These are phyloP conservation scores for Curvularia eragrostidis DNA, from an alignment of 2,329 filamentous ascomycete species.

Conservation along the genomic window DNA sequence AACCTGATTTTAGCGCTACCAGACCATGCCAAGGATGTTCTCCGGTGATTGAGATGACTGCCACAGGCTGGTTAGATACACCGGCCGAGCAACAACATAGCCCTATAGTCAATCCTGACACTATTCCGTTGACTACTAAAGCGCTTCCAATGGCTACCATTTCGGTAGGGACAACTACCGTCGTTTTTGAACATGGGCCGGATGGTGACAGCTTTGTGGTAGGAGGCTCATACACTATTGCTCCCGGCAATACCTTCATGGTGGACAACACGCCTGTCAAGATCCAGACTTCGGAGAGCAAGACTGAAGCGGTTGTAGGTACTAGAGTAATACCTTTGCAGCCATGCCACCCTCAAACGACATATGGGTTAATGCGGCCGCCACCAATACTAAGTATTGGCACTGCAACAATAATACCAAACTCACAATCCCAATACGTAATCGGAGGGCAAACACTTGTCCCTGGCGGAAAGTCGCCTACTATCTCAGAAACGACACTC, in stretches of 20 bases:
- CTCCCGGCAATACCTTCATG: constrained; percentile 29
- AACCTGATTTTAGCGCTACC: constrained; percentile 39
- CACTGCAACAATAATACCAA: constrained; percentile 31
- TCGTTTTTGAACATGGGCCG: constrained; percentile 25
- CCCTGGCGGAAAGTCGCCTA: constrained; percentile 45
- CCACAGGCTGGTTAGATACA: constrained; percentile 33
- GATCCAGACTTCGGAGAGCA: constrained; percentile 32
- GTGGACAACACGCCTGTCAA: constrained; percentile 35
- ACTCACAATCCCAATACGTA: constrained; percentile 35
- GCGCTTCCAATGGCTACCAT: constrained; percentile 20
- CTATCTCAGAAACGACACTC: constrained; percentile 45
- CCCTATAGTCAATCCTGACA: background rate
- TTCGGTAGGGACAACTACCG: constrained; percentile 24
- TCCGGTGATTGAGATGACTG: constrained; percentile 37
- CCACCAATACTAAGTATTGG: constrained; percentile 32
- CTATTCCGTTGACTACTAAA: constrained; percentile 7
- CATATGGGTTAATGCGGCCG: constrained; percentile 18
- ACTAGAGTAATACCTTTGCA: constrained; percentile 25
- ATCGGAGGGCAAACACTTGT: constrained; percentile 42
- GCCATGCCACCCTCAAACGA: constrained; percentile 20
- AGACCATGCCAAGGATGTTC: constrained; percentile 37
- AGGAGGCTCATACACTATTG: constrained; percentile 30
- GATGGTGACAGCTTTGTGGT: constrained; percentile 26
- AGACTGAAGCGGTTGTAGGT: constrained; percentile 32
- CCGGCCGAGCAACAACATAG: constrained; percentile 31